Evolutionary conservation across 1,139 yeast genomes (phyloP), one percentile per base, ranked within the genome.

Genomic region (Hyphopichia khmerensis): DNA sequence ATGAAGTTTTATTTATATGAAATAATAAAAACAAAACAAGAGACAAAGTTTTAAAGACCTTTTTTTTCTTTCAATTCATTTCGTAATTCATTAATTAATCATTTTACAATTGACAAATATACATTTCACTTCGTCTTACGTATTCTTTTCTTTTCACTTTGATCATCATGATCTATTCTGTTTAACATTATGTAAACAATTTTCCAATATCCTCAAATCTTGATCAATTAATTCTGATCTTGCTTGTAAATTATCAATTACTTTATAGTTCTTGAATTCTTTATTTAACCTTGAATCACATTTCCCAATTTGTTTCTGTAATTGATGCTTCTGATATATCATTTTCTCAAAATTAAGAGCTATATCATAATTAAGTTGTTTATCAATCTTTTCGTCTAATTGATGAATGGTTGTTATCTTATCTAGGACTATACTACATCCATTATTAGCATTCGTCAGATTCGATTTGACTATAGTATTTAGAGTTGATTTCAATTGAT

Each of bases 181-280:
- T 39, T 50, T 29, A 44, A 64, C 54, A 3, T 55, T 44, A 30
- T 48, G 51, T 19, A 60, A 41, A 1, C 73, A 64, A 39, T 64
- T 56, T 48, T 79, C 83, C 30, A 79, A 55, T 7, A 76, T 69
- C 33, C 82, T 59, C 36, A 79, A 50, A 29, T 76, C 74, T 44
- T 71, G 76, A 52, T 79, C 80, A 3, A 75, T 51, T 8, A 64
- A 43, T 46, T 77, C 82, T 4, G 69, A 61, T 38, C 66, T 56
- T n/a, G 57, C 50, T 50, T 76, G 81, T 9, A 77, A 58, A 32
- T 55, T 58, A 19, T 72, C 72, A 8, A 67, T 59, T 6, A 21
- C 24, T 21, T 21, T 21, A 21, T 21, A 21, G 33, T 62, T 64
- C 45, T 43, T 39, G 3, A 33, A 45, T 31, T 11, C 47, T 38